Evolutionary conservation across 1,139 yeast species (phyloP).

Genomic region (Arxiozyma heterogenica): DNA sequence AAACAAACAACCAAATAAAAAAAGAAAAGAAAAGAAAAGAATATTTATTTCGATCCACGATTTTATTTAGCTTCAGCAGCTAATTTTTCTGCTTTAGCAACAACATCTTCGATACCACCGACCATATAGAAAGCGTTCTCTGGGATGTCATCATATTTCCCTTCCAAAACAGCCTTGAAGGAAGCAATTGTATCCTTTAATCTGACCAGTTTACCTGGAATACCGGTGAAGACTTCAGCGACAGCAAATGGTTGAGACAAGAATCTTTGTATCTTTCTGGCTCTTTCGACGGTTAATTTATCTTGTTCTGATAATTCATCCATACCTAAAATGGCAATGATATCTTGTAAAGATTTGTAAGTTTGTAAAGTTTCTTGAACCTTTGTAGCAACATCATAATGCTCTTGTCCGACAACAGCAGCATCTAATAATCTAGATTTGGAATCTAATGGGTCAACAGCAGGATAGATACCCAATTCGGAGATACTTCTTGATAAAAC

Average conservation of each 20-base stretch:
- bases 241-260: constrained; percentile 99
- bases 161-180: constrained; percentile 94
- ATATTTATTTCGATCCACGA: too few species aligned
- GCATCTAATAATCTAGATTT: constrained; percentile 97
- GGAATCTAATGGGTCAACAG: constrained; percentile 99
- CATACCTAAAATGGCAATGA: constrained; percentile 99
- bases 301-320: constrained; percentile 98
- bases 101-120: constrained; percentile 98
- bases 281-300: constrained; percentile 99
- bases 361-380: constrained; percentile 99
- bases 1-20: background rate
- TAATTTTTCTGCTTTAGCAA: constrained; percentile 97
- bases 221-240: constrained; percentile 99
- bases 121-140: constrained; percentile 99
- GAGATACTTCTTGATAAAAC: constrained; percentile 99
- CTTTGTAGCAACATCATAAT: constrained; percentile 85
- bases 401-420: constrained; percentile 97
- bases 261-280: constrained; percentile 99
- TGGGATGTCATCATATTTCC: constrained; percentile 98
- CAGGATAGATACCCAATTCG: constrained; percentile 99
- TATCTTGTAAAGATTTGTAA: constrained; percentile 98
- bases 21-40: too few species aligned
- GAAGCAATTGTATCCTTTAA: constrained; percentile 89
- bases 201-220: constrained; percentile 94
- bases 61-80: constrained; percentile 80